Base-by-base conservation (phyloP, 1,284 basidiomycete genomes). In the Xerocomus nothofagi region DNA sequence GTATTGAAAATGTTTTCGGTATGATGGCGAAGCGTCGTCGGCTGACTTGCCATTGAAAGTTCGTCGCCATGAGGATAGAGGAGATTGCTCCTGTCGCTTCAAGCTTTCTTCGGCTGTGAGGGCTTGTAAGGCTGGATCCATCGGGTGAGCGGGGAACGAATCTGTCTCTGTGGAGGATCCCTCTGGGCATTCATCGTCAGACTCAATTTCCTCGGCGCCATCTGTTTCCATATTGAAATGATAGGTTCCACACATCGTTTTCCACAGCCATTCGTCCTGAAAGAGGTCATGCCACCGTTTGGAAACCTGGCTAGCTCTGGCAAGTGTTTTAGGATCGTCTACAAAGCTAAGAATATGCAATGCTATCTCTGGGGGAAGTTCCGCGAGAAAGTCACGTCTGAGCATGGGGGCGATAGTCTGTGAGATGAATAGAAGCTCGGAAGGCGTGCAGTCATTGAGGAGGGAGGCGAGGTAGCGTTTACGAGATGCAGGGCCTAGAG, bases 201-300 rank as follows among this genome's bases (percentile, higher is more conserved):
- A 12, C 29, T 53, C 54, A 6, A 26, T 15, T 31, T 60, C 57
- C 5, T 62, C 55, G 5, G 45, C 3, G 1, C 15, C 23, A 18
- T 53, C 46, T 1, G 48, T 49, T 9, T 62, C 55, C 44, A 51
- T 39, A 29, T 70, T 71, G 61, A 84, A 88, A 3, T 77, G 79
- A 57, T 82, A 79, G 10, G 73, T 62, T 37, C 77, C 71, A 63
- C 90, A 93, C 82, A 97, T 84, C 20, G 78, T 67, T 67, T 82
- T 85, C 96, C 95, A 98, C 3, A 92, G 76, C 53, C 76, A 78
- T 58, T 97, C 93, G 62, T 96, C 93, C 48, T 79, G 75, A n/a
- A 89, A 77, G 4, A 98, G 78, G 10, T 71, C 73, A 38, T 81
- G 72, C 96, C 96, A 98, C 50, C 79, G 79, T 42, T 77, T 76